Percentiles rank a stretch among this genome's conserved stretches.
Evolutionary conservation across 176 grass and related monocot species (phyloP).

Genomic region (Aegilops longissima): DNA sequence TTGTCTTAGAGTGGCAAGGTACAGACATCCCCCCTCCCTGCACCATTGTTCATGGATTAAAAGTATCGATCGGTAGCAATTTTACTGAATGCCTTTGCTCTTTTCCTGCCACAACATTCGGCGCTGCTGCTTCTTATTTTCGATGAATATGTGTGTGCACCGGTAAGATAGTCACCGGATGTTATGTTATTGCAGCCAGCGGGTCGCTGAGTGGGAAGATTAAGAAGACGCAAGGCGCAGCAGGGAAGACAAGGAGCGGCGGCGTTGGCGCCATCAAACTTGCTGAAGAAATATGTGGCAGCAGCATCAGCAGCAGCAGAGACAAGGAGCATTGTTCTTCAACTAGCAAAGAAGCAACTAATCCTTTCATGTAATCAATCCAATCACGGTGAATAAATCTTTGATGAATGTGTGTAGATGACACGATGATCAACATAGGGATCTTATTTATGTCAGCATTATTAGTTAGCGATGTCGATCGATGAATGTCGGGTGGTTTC

Average conservation of each 20-base stretch:
- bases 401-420: not conserved
- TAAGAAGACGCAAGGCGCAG: slow-evolving; percentile 32
- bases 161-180: not conserved
- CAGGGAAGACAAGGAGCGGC: slow-evolving; percentile 28
- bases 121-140: not conserved
- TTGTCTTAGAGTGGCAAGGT: slow-evolving; percentile 97
- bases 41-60: not conserved
- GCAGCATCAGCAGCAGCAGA: not conserved
- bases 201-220: slow-evolving; percentile 57
- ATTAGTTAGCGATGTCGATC: not conserved
- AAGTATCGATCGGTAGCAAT: not conserved
- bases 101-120: not conserved
- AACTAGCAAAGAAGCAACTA: slow-evolving; percentile 4
- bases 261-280: not conserved
- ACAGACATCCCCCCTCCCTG: not conserved
- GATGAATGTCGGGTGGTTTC: not conserved
- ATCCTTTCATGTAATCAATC: slow-evolving; percentile 1
- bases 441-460: not conserved
- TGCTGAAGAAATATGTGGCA: slow-evolving; percentile 16
- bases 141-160: not conserved
- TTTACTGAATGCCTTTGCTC: not conserved
- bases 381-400: not conserved
- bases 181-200: slow-evolving; percentile 45
- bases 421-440: not conserved
- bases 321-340: not conserved